Percentiles rank a stretch among this genome's conserved stretches.
phyloP scores from a whole-genome alignment of 768 basidiomycete species.

The Porpolomopsis calyptriformis region DNA sequence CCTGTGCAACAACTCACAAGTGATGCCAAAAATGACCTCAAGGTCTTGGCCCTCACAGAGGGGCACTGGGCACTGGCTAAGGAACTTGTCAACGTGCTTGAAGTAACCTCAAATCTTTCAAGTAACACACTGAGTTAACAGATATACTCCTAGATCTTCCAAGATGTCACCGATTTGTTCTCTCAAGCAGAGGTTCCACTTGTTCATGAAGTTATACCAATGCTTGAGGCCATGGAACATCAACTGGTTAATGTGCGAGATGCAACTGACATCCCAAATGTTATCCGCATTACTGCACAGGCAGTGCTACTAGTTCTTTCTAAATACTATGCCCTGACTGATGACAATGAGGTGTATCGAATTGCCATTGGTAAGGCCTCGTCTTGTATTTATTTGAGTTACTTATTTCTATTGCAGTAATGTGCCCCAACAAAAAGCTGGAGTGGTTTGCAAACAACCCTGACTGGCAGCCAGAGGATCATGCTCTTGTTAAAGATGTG shows the following conservation, averaged over 20 bases:
- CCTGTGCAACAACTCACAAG: slow-evolving; percentile 16
- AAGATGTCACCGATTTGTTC: slow-evolving; percentile 17
- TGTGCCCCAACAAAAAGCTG: slow-evolving; percentile 1
- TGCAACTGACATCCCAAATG: slow-evolving; percentile 6
- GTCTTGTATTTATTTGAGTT: neutral
- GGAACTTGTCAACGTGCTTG: slow-evolving; percentile 16
- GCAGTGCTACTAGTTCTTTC: neutral
- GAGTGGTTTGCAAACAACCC: neutral
- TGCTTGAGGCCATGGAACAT: slow-evolving; percentile 12
- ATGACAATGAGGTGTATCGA: neutral
- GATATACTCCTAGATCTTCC: slow-evolving; percentile 14
- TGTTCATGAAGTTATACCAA: slow-evolving; percentile 14
- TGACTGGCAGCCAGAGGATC: too few relatives aligned
- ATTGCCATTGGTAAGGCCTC: neutral
- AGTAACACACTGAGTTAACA: too few relatives aligned
- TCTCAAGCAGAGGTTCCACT: slow-evolving; percentile 14
- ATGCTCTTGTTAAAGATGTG: neutral
- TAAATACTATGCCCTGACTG: neutral
- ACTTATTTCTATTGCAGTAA: neutral
- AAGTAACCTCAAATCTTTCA: slow-evolving; percentile 9
- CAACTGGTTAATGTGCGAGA: slow-evolving; percentile 7
- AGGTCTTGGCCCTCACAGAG: slow-evolving; percentile 13
- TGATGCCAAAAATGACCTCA: slow-evolving; percentile 11
- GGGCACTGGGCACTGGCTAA: slow-evolving; percentile 19
- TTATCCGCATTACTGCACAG: neutral